Evolutionary conservation across 129 eudicot species (phyloP).

Genomic region (Saussurea involucrata): DNA sequence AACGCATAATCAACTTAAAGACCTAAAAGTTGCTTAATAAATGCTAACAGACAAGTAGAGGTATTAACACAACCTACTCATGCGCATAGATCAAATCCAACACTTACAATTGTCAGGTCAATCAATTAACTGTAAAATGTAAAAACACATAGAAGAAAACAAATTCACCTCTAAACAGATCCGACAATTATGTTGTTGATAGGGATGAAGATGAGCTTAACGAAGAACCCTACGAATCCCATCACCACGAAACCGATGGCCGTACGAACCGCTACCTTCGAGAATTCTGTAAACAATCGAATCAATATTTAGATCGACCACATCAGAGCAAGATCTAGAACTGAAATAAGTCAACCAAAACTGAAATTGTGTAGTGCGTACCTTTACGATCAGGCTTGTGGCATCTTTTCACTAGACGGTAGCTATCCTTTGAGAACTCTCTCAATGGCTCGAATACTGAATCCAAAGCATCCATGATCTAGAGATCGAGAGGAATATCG

Average conservation of each 20-base stretch:
- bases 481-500: not conserved
- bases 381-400: constrained; percentile 98
- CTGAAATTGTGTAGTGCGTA: constrained; percentile 6
- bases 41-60: not conserved
- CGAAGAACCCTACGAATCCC: constrained; percentile 98
- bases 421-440: constrained; percentile 89
- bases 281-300: constrained; percentile 50
- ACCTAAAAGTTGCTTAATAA: not conserved
- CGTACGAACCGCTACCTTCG: constrained; percentile 91
- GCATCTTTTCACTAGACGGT: constrained; percentile 87
- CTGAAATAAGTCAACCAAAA: not conserved
- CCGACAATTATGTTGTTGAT: constrained; percentile 97
- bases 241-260: constrained; percentile 97
- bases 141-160: not conserved
- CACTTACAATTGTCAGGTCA: not conserved
- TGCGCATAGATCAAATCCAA: constrained; percentile 6
- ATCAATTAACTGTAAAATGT: not conserved
- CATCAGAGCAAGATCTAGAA: constrained; percentile 1
- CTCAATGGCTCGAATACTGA: constrained; percentile 80
- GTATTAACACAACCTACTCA: not conserved
- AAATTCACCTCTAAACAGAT: constrained; percentile 51
- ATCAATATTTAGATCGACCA: not conserved
- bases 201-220: constrained; percentile 92
- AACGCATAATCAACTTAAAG: not conserved
- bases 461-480: constrained; percentile 76